phyloP scores from a whole-genome alignment of 257 asterid species.

The Craterostigma plantagineum region DNA sequence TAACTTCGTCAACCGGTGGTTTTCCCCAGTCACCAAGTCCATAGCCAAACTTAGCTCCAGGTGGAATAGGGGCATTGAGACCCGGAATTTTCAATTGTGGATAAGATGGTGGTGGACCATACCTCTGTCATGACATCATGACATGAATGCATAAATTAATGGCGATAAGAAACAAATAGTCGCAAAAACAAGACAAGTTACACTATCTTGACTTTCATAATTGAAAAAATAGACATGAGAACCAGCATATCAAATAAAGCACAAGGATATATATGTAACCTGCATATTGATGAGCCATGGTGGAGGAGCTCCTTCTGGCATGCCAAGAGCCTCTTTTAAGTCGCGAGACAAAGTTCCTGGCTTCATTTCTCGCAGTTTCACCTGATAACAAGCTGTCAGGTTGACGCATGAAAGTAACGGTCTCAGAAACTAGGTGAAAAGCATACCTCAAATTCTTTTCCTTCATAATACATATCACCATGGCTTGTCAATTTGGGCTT shows the following conservation, averaged over 20 bases:
- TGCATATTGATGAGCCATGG: slow-evolving; percentile 99
- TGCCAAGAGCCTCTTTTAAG: slow-evolving; percentile 87
- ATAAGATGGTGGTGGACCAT: slow-evolving; percentile 98
- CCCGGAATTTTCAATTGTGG: slow-evolving; percentile 91
- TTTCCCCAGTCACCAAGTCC: slow-evolving; percentile 97
- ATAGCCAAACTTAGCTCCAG: slow-evolving; percentile 91
- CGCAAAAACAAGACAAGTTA: too few species aligned
- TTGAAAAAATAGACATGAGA: neutral
- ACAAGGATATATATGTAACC: slow-evolving; percentile 22
- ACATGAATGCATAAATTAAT: neutral
- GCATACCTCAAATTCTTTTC: slow-evolving; percentile 93
- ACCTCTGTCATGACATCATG: slow-evolving; percentile 61
- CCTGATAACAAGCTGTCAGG: slow-evolving; percentile 19
- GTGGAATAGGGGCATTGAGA: slow-evolving; percentile 92
- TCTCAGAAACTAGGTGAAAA: neutral
- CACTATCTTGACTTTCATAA: too few species aligned
- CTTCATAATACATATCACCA: slow-evolving; percentile 85
- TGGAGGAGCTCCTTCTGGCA: slow-evolving; percentile 98
- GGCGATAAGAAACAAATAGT: too few species aligned
- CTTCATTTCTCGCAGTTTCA: slow-evolving; percentile 86
- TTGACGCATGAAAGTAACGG: neutral
- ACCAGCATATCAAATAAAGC: neutral
- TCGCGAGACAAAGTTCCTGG: slow-evolving; percentile 77
- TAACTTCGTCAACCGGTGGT: slow-evolving; percentile 95
- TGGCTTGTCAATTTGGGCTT: slow-evolving; percentile 84